These are phyloP conservation scores for Sphagnum contortum DNA, from an alignment of 225 moss, liverwort and hornwort genomes.

Conservation along the genomic window DNA sequence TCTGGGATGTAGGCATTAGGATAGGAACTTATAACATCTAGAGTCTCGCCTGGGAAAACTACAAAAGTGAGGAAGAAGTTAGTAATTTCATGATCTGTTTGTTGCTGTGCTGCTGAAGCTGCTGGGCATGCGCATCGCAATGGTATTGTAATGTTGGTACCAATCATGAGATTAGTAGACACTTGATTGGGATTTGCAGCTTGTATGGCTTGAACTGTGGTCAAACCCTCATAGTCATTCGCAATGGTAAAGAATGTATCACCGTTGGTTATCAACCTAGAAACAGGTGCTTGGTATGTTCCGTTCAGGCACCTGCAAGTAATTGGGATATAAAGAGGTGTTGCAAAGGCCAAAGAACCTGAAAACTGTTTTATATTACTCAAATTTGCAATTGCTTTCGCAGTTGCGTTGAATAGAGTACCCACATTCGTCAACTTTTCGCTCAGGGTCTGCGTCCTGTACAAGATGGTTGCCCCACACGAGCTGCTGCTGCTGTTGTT, in stretches of 20 bases:
- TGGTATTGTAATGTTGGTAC: slow-evolving; percentile 14
- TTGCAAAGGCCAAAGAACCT: slow-evolving; percentile 5
- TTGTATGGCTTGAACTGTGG: slow-evolving; percentile 21
- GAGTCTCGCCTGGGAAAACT: slow-evolving; percentile 12
- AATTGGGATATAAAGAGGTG: slow-evolving; percentile 38
- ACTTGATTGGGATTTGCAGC: slow-evolving; percentile 17
- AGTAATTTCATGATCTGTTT: slow-evolving; percentile 8
- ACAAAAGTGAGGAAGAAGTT: slow-evolving; percentile 44
- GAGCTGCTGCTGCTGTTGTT: slow-evolving; percentile 5
- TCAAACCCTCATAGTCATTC: slow-evolving; percentile 24
- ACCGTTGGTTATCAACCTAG: slow-evolving; percentile 10
- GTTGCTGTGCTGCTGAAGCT: neutral
- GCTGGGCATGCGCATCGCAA: slow-evolving; percentile 35
- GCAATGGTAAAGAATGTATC: slow-evolving; percentile 18
- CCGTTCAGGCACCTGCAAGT: slow-evolving; percentile 34
- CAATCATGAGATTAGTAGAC: neutral
- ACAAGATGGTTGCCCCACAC: slow-evolving; percentile 35
- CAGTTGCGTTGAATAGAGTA: slow-evolving; percentile 10
- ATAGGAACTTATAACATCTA: slow-evolving; percentile 5
- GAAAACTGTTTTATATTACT: slow-evolving; percentile 12
- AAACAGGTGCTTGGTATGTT: slow-evolving; percentile 22
- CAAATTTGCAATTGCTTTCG: slow-evolving; percentile 15
- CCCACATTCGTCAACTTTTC: slow-evolving; percentile 13
- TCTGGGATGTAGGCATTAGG: slow-evolving; percentile 29
- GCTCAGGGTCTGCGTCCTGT: slow-evolving; percentile 10